These are phyloP conservation scores for Cladophialophora carrionii DNA, from an alignment of 2,329 filamentous ascomycete species.

Conservation along the genomic window DNA sequence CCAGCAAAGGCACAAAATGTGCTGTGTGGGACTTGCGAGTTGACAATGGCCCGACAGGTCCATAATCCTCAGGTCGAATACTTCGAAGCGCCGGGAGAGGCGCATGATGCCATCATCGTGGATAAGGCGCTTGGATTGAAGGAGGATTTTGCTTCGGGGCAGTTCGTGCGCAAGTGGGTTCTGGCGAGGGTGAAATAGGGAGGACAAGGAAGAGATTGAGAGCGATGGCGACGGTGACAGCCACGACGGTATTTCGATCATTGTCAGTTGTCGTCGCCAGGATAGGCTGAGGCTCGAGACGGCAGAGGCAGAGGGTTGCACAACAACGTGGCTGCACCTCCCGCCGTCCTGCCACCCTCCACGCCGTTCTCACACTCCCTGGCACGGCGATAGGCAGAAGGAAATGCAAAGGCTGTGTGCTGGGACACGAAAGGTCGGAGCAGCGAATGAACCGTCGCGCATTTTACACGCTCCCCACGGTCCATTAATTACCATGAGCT, in stretches of 20 bases:
- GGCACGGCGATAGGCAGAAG: background rate
- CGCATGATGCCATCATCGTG: conserved; percentile 24
- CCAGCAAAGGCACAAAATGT: background rate
- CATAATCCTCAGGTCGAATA: conserved; percentile 23
- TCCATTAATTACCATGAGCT: background rate
- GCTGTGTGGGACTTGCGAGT: background rate
- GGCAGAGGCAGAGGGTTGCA: background rate
- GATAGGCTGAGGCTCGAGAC: background rate
- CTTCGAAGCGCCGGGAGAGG: conserved; percentile 21
- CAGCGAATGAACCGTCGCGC: conserved; percentile 1
- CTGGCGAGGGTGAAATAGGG: conserved; percentile 12
- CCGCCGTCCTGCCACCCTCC: too few species aligned
- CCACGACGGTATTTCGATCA: background rate
- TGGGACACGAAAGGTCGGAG: background rate
- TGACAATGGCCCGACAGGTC: conserved; percentile 7
- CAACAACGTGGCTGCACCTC: background rate
- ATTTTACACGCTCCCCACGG: background rate
- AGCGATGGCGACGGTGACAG: background rate
- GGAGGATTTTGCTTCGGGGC: conserved; percentile 18
- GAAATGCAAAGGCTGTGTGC: background rate
- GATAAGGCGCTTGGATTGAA: conserved; percentile 20
- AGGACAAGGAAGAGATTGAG: background rate
- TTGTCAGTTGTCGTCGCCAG: background rate
- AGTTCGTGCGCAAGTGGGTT: conserved; percentile 25
- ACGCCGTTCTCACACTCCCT: too few species aligned